phyloP scores from a whole-genome alignment of 768 basidiomycete genomes.

The Amyloporia xantha region DNA sequence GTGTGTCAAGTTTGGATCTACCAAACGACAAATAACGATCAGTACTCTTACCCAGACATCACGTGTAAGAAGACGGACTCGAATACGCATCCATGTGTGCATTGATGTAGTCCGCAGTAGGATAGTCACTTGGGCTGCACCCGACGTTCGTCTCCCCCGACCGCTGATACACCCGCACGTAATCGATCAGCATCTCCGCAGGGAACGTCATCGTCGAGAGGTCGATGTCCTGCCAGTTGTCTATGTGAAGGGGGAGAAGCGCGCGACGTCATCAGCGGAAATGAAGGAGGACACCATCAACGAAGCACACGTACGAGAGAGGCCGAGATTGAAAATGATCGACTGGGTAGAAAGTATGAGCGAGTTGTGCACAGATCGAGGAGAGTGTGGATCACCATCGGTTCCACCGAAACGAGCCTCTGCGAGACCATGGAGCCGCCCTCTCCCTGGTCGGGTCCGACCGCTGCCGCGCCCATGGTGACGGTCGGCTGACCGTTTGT shows the following conservation, averaged over 20 bases:
- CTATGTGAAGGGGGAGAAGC: conserved; percentile 20
- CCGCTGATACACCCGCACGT: conserved; percentile 76
- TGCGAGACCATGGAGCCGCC: conserved; percentile 48
- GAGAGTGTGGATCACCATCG: conserved; percentile 26
- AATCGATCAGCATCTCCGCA: conserved; percentile 65
- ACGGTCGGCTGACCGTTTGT: conserved; percentile 48
- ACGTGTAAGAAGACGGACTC: conserved; percentile 33
- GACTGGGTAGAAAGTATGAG: conserved; percentile 19
- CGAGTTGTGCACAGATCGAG: not conserved
- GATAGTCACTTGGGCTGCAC: conserved; percentile 58
- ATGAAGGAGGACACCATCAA: not conserved
- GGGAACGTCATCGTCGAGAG: conserved; percentile 58
- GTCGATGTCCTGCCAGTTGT: conserved; percentile 63
- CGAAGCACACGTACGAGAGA: conserved; percentile 46
- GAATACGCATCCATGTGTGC: conserved; percentile 49
- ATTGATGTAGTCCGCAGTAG: conserved; percentile 59
- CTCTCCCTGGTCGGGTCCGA: conserved; percentile 37
- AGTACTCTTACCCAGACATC: not conserved
- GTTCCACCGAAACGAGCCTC: conserved; percentile 54
- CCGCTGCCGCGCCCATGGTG: conserved; percentile 46
- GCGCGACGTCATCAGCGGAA: not conserved
- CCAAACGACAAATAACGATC: not conserved
- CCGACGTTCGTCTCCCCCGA: conserved; percentile 51
- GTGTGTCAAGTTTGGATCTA: conserved; percentile 26
- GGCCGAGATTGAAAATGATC: conserved; percentile 57